Conservation (phyloP, 148 eudicot species). For the Rhododendron williamsianum region DNA sequence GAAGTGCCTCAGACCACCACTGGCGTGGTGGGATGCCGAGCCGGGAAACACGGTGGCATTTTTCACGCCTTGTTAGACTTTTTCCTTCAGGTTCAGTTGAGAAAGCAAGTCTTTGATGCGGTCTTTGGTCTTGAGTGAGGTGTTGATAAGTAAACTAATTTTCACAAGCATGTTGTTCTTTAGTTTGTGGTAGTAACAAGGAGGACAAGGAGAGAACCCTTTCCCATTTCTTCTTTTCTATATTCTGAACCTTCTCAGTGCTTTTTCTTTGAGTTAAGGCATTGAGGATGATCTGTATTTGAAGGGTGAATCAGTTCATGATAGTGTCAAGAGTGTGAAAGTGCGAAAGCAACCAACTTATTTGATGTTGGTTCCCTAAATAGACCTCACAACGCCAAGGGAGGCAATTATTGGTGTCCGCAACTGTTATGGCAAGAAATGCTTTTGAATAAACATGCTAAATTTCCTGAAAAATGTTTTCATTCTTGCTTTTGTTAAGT, state of each 20-base stretch:
- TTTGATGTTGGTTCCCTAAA: not conserved
- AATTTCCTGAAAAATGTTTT: not conserved
- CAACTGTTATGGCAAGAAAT: not conserved
- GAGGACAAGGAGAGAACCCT: not conserved
- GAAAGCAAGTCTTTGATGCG: not conserved
- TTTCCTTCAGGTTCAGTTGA: not conserved
- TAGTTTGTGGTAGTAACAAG: not conserved
- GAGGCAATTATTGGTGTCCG: not conserved
- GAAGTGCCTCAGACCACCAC: not conserved
- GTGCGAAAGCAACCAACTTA: not conserved
- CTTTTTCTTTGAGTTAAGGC: not conserved
- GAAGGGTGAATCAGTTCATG: not conserved
- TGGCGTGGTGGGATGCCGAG: not conserved
- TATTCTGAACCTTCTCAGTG: not conserved
- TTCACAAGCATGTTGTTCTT: not conserved
- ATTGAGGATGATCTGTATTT: not conserved
- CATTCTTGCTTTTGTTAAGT: not conserved
- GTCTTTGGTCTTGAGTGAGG: not conserved
- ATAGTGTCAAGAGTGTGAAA: not conserved
- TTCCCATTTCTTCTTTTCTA: not conserved
- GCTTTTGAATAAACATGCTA: not conserved
- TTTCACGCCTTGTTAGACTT: not conserved
- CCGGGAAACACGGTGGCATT: not conserved
- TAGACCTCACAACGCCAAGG: not conserved
- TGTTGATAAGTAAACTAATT: not conserved